These are phyloP conservation scores for Bombardia bombarda DNA, from an alignment of 495 filamentous ascomycete species.

Conservation along the genomic window DNA sequence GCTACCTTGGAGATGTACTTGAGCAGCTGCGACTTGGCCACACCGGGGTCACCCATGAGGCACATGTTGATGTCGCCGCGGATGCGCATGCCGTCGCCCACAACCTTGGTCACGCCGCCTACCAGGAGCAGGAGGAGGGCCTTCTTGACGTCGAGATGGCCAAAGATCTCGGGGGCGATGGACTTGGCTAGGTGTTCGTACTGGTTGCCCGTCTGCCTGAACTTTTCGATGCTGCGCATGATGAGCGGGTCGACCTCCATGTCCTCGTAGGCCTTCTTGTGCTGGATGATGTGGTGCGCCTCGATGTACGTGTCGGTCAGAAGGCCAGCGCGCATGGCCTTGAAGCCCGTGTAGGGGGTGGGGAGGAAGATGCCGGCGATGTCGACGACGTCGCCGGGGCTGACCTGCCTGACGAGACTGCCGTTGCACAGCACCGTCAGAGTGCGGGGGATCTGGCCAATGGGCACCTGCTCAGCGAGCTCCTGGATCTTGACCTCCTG, in stretches of 20 bases:
- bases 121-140: conserved; percentile 89
- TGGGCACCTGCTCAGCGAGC: conserved; percentile 94
- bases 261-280: conserved; percentile 95
- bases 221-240: conserved; percentile 70
- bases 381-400: conserved; percentile 90
- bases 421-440: conserved; percentile 88
- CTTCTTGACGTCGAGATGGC: conserved; percentile 96
- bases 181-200: conserved; percentile 93
- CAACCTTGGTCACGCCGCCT: conserved; percentile 91
- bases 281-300: conserved; percentile 84
- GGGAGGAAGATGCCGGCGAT: conserved; percentile 92
- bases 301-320: conserved; percentile 96
- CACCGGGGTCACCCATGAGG: conserved; percentile 98
- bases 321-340: conserved; percentile 89
- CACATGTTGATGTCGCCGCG: conserved; percentile 98
- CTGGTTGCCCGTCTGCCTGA: conserved; percentile 74
- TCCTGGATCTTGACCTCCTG: conserved; percentile 99
- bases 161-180: conserved; percentile 95
- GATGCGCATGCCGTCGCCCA: conserved; percentile 97
- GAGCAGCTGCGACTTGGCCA: conserved; percentile 94
- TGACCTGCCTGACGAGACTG: conserved; percentile 72
- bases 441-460: conserved; percentile 90
- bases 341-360: conserved; percentile 95
- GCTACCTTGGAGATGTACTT: conserved; percentile 99
- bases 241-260: conserved; percentile 66